phyloP scores from a whole-genome alignment of 495 filamentous ascomycete genomes.

The Lasiosphaeria miniovina region DNA sequence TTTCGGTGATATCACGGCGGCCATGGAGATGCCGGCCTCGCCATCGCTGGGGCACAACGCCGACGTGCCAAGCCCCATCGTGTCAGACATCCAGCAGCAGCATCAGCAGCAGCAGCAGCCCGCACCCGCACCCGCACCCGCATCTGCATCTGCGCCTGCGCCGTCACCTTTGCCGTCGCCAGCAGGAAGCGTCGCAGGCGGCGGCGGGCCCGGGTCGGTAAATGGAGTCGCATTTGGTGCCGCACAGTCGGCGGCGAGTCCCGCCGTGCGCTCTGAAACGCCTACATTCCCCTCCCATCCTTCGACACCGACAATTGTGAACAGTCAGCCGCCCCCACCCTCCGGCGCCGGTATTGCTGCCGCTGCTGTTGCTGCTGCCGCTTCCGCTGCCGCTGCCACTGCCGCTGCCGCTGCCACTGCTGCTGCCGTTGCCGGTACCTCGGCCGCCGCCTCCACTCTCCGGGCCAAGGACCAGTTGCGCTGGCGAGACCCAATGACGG shows the following conservation, averaged over 20 bases:
- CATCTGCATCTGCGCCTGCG: neutral
- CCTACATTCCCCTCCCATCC: constrained; percentile 6
- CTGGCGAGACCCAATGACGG: constrained; percentile 23
- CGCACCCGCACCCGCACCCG: neutral
- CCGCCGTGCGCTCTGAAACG: constrained; percentile 13
- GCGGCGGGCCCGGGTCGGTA: constrained; percentile 1
- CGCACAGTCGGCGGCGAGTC: constrained; percentile 3
- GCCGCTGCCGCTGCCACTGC: constrained; percentile 1
- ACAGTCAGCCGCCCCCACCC: constrained; percentile 3
- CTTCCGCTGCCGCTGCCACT: neutral
- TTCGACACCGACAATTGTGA: constrained; percentile 9
- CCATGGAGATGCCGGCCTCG: neutral
- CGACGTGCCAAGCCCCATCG: constrained; percentile 14
- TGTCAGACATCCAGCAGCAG: constrained; percentile 9
- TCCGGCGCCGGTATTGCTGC: too few species aligned
- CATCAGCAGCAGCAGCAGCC: constrained; percentile 9
- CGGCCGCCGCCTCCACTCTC: constrained; percentile 1
- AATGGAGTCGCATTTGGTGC: constrained; percentile 4
- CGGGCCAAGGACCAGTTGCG: constrained; percentile 14
- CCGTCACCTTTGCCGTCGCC: neutral
- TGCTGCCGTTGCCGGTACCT: constrained; percentile 3
- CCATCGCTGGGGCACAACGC: neutral
- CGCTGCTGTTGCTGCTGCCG: too few species aligned
- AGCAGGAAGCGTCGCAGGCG: neutral
- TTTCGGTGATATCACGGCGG: neutral